phyloP scores from a whole-genome alignment of 2,329 filamentous ascomycete species.

The Trematosphaeria pertusa region DNA sequence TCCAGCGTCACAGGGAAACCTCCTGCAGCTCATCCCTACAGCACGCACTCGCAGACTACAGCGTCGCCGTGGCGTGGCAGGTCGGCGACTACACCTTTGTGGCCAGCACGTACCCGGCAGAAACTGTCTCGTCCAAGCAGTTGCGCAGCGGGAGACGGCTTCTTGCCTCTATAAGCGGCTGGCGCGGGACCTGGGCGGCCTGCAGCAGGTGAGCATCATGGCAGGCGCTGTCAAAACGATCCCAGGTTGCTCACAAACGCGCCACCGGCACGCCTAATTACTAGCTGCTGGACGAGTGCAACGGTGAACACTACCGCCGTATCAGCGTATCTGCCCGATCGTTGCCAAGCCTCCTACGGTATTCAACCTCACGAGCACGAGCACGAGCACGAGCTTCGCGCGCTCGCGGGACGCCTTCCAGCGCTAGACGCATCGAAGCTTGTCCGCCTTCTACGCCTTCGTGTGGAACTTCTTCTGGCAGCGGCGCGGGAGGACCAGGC shows the following conservation, averaged over 20 bases:
- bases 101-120: constrained; percentile 9
- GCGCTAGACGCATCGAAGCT: no score
- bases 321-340: neutral
- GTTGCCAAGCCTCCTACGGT: no score
- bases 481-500: neutral
- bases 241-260: neutral
- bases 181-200: no score
- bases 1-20: constrained; percentile 3
- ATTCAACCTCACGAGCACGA: no score
- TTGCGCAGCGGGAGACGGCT: no score
- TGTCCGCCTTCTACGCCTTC: no score
- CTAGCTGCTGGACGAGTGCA: constrained; percentile 13
- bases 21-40: constrained; percentile 20
- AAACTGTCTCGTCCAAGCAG: no score
- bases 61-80: neutral
- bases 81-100: constrained; percentile 9
- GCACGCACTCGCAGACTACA: no score
- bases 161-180: neutral
- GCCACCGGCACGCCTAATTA: neutral
- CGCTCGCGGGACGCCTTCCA: no score
- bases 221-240: no score
- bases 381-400: no score
- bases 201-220: neutral
- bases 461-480: no score
- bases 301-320: constrained; percentile 9